Percentiles rank a stretch among this genome's conserved stretches.
Conservation (phyloP, 2,329 filamentous ascomycete genomes). For the Annulohypoxylon truncatum region DNA sequence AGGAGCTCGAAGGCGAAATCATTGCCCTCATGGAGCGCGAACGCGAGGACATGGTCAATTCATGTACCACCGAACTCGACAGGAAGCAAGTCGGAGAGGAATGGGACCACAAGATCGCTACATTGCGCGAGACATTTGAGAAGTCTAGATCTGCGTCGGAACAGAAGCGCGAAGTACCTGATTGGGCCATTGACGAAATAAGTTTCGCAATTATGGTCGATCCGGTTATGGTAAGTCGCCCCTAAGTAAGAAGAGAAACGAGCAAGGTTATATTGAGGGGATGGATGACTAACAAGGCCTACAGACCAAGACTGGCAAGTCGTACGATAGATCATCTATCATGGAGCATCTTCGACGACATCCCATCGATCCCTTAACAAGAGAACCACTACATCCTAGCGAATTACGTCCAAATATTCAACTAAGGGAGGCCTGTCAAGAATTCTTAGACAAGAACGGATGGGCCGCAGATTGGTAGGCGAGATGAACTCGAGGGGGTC, state of each 20-base stretch:
- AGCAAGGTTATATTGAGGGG: not conserved
- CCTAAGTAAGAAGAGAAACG: not conserved
- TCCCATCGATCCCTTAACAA: slow-evolving; percentile 83
- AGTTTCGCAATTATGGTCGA: slow-evolving; percentile 80
- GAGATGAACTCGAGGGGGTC: not conserved
- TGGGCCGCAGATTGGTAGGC: slow-evolving; percentile 90
- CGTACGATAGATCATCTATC: slow-evolving; percentile 88
- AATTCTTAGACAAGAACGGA: slow-evolving; percentile 87
- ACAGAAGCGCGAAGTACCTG: slow-evolving; percentile 71
- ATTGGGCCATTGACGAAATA: slow-evolving; percentile 82
- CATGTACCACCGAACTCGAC: slow-evolving; percentile 53
- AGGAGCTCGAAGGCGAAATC: slow-evolving; percentile 70
- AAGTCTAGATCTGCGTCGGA: slow-evolving; percentile 58
- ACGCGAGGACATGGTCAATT: slow-evolving; percentile 54
- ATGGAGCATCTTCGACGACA: slow-evolving; percentile 84
- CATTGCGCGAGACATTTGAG: slow-evolving; percentile 64
- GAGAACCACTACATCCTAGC: slow-evolving; percentile 73
- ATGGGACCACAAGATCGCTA: slow-evolving; percentile 58
- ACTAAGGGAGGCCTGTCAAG: slow-evolving; percentile 83
- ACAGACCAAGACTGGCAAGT: slow-evolving; percentile 85
- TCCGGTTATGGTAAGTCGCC: slow-evolving; percentile 65
- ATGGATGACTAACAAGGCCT: slow-evolving; percentile 3
- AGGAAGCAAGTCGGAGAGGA: slow-evolving; percentile 60
- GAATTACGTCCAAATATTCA: slow-evolving; percentile 86
- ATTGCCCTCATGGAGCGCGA: slow-evolving; percentile 63